Evolutionary conservation across 805 yeast genomes (phyloP).

Genomic region (Priceomyces carsonii): DNA sequence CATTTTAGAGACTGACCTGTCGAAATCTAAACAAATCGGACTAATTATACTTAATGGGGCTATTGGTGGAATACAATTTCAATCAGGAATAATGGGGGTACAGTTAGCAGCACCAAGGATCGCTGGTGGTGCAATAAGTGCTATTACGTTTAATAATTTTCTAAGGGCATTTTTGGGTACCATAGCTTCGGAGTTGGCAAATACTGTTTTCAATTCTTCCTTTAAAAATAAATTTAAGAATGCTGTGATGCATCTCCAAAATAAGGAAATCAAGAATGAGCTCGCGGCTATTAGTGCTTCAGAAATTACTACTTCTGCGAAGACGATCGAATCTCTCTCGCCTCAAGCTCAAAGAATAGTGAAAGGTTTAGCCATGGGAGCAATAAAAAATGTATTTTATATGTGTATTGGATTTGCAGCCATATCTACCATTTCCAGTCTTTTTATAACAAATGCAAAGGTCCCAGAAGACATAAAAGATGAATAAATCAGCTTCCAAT

Average conservation of each 20-base stretch:
- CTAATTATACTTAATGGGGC: slow-evolving; percentile 47
- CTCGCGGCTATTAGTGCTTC: neutral
- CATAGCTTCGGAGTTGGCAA: neutral
- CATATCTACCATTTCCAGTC: slow-evolving; percentile 21
- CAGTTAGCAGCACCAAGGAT: slow-evolving; percentile 52
- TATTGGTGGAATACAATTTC: slow-evolving; percentile 49
- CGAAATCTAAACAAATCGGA: slow-evolving; percentile 39
- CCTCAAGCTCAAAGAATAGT: slow-evolving; percentile 16
- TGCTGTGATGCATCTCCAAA: neutral
- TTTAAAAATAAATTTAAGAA: neutral
- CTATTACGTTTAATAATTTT: slow-evolving; percentile 47
- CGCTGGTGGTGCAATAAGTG: slow-evolving; percentile 48
- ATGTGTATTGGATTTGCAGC: slow-evolving; percentile 25
- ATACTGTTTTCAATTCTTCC: neutral
- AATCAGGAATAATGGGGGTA: slow-evolving; percentile 42
- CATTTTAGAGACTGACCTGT: slow-evolving; percentile 38
- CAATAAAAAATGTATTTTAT: slow-evolving; percentile 36
- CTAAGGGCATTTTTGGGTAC: slow-evolving; percentile 48
- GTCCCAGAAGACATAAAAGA: slow-evolving; percentile 1
- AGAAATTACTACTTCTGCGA: slow-evolving; percentile 9
- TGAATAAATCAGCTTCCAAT: no score
- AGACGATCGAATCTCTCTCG: slow-evolving; percentile 12
- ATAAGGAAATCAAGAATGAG: neutral
- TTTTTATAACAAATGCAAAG: slow-evolving; percentile 42
- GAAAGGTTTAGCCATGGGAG: slow-evolving; percentile 20